Evolutionary conservation across 305 asterid species (phyloP), one percentile per base, ranked within the genome.

Genomic region (Fraxinus dipetala): DNA sequence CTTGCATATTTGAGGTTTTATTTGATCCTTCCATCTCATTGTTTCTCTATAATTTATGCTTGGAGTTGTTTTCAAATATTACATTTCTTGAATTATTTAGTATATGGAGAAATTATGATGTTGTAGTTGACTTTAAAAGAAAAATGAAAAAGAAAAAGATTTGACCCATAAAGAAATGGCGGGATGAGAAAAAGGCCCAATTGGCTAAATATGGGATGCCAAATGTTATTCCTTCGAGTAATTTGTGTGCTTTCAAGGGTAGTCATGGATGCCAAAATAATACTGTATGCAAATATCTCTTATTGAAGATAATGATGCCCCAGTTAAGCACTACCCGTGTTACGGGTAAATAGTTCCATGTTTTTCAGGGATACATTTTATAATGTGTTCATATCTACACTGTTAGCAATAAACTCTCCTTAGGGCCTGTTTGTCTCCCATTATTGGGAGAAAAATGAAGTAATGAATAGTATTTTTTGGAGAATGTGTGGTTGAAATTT

Each of bases 1-100:
- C 79, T 75, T 75, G 40, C 40, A 30, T 31, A 31, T 54, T 77
- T 6, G 26, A 81, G 30, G 30, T 51, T 45, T 31, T 30, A 5
- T 51, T 38, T 83, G 78, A 16, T 67, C 81, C 76, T 51, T 73
- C 79, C 78, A 63, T 67, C 22, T 31, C 61, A 14, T n/a, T 78
- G 20, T 30, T 72, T 20, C 65, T 65, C 54, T 34, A 24, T 8
- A 72, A n/a, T 30, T 40, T 20, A 18, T n/a, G 26, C 26, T 56
- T 56, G 65, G 65, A 18, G 65, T 48, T 34, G 48, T 30, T 43
- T 48, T 51, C 61, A 69, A 69, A 69, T 13, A 4, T 67, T 76
- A 59, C 75, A 61, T 34, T 72, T 80, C 78, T 31, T 56, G 77
- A 63, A 73, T 76, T 59, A 80, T 28, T 32, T 43, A 34, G 40